phyloP scores from a whole-genome alignment of 2,329 filamentous ascomycete species.

The Diatrype stigma region DNA sequence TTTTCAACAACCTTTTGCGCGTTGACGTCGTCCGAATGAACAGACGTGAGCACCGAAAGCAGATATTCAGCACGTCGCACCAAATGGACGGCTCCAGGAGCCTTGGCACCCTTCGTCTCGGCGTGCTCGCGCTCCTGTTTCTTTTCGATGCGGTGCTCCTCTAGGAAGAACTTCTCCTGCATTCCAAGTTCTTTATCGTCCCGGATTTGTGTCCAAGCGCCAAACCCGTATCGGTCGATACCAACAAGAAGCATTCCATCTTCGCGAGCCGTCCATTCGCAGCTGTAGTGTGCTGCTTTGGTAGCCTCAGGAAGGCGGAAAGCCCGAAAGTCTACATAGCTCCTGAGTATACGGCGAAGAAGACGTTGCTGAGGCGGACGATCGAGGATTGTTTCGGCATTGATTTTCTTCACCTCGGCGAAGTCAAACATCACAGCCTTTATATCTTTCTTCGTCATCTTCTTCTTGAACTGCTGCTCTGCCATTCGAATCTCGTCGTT shows the following conservation, averaged over 20 bases:
- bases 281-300: conserved; percentile 87
- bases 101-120: conserved; percentile 78
- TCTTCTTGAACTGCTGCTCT: conserved; percentile 77
- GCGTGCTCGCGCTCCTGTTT: conserved; percentile 84
- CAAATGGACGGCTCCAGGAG: conserved; percentile 93
- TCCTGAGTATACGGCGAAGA: conserved; percentile 68
- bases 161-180: conserved; percentile 87
- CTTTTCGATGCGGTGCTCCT: conserved; percentile 97
- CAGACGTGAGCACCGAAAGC: conserved; percentile 83
- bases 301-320: conserved; percentile 90
- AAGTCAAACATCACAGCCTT: conserved; percentile 97
- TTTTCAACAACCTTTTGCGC: conserved; percentile 83
- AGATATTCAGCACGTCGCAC: conserved; percentile 94
- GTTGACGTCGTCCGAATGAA: conserved; percentile 72
- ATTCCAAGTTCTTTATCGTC: conserved; percentile 86
- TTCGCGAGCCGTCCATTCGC: conserved; percentile 86
- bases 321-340: conserved; percentile 64
- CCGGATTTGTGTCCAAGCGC: conserved; percentile 90
- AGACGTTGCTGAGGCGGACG: conserved; percentile 85
- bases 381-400: conserved; percentile 91
- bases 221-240: conserved; percentile 89
- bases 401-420: conserved; percentile 87
- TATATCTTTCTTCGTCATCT: conserved; percentile 91
- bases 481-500: conserved; percentile 71
- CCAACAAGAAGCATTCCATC: conserved; percentile 97